These are phyloP conservation scores for Arthrobotrys megalospora DNA, from an alignment of 2,329 filamentous ascomycete genomes.

Conservation along the genomic window DNA sequence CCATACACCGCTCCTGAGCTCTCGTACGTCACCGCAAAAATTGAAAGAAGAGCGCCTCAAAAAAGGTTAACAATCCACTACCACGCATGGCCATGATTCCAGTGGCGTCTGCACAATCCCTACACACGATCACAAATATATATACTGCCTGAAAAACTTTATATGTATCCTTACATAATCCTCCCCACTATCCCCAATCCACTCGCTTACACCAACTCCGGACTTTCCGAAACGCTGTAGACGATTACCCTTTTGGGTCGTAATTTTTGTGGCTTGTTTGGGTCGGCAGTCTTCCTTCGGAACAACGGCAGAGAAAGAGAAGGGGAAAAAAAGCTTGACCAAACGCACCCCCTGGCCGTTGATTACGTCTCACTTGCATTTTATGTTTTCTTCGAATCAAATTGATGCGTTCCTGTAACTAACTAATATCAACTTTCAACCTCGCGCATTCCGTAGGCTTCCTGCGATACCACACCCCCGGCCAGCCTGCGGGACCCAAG, in stretches of 20 bases:
- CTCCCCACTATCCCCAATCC: slow-evolving; percentile 20
- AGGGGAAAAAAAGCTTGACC: slow-evolving; percentile 19
- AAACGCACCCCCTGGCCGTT: background rate
- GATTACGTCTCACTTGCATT: slow-evolving; percentile 30
- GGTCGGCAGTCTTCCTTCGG: slow-evolving; percentile 7
- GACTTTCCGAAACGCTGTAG: slow-evolving; percentile 29
- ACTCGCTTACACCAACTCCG: slow-evolving; percentile 18
- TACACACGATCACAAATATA: background rate
- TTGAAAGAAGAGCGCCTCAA: no score
- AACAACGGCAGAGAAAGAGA: slow-evolving; percentile 5
- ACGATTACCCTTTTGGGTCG: slow-evolving; percentile 50
- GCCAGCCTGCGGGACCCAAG: background rate
- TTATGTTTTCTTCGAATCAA: background rate
- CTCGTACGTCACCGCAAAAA: no score
- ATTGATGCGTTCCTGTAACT: no score
- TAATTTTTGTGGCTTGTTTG: slow-evolving; percentile 25
- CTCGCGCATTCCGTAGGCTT: background rate
- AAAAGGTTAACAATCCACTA: no score
- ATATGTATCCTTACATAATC: background rate
- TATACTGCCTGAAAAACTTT: background rate
- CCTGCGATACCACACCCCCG: no score
- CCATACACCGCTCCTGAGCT: no score
- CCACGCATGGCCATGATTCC: no score
- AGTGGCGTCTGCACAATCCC: no score
- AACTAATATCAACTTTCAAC: background rate